Evolutionary conservation across 768 basidiomycete genomes (phyloP).

Genomic region (Amyloporia xantha): DNA sequence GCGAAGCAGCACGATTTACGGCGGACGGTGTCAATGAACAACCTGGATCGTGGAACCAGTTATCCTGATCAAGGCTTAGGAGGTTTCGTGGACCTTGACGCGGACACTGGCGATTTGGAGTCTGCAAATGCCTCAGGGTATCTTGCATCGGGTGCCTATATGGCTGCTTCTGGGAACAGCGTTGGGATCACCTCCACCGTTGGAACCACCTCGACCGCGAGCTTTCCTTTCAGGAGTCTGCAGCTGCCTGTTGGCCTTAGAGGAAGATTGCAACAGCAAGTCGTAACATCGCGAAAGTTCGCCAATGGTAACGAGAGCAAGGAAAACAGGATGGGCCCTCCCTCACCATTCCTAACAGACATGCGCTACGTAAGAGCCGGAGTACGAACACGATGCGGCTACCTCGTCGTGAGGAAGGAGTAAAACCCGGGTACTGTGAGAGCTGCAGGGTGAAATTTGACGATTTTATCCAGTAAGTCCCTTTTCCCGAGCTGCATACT

Average conservation of each 20-base stretch:
- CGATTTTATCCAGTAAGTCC: slow-evolving; percentile 76
- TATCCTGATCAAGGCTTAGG: slow-evolving; percentile 33
- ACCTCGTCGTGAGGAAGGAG: slow-evolving; percentile 76
- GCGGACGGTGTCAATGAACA: slow-evolving; percentile 70
- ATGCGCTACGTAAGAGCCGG: slow-evolving; percentile 61
- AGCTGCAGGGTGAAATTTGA: slow-evolving; percentile 89
- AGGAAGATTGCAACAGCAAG: slow-evolving; percentile 54
- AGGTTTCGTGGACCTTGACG: slow-evolving; percentile 36
- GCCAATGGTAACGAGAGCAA: slow-evolving; percentile 23
- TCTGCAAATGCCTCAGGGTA: slow-evolving; percentile 69
- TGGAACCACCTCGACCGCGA: slow-evolving; percentile 71
- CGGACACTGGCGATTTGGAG: slow-evolving; percentile 32
- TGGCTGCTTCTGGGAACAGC: slow-evolving; percentile 94
- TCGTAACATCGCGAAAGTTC: slow-evolving; percentile 56
- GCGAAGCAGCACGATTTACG: slow-evolving; percentile 50
- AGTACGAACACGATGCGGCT: slow-evolving; percentile 75
- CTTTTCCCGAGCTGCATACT: too few relatives aligned
- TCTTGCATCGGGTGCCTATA: slow-evolving; percentile 57
- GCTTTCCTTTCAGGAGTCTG: slow-evolving; percentile 35
- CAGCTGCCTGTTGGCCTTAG: slow-evolving; percentile 49
- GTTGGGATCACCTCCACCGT: slow-evolving; percentile 88
- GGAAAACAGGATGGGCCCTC: slow-evolving; percentile 65
- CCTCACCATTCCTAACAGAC: slow-evolving; percentile 44
- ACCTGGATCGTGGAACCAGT: slow-evolving; percentile 52
- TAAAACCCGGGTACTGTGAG: slow-evolving; percentile 96